Percentiles rank a stretch among this genome's conserved stretches.
phyloP scores from a whole-genome alignment of 177 flowering plant species.

The Vitis hybrid region DNA sequence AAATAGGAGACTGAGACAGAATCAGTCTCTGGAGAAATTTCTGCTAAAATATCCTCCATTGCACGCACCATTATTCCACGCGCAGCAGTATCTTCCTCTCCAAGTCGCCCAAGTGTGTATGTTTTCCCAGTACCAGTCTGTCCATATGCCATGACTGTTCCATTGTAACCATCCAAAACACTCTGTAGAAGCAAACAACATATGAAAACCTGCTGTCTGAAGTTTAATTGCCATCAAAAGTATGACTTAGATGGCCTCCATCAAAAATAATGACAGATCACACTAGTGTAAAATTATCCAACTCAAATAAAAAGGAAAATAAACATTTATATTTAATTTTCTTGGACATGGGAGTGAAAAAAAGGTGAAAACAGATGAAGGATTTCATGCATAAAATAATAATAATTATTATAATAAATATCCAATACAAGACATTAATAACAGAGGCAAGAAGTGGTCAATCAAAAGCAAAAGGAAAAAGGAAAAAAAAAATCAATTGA shows the following conservation, averaged over 20 bases:
- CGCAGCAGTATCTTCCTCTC: constrained; percentile 86
- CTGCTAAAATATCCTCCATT: constrained; percentile 86
- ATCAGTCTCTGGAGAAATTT: constrained; percentile 72
- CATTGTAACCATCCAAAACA: constrained; percentile 34
- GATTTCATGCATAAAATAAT: background rate
- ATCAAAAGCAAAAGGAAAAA: too few species aligned
- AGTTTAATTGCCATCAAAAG: too few species aligned
- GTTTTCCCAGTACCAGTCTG: constrained; percentile 99
- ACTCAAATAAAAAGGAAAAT: too few species aligned
- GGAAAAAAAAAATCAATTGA: too few species aligned
- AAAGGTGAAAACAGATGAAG: background rate
- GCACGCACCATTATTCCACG: constrained; percentile 99
- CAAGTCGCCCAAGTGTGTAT: constrained; percentile 89
- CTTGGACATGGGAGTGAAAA: background rate
- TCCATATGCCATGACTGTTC: constrained; percentile 98
- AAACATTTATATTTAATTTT: too few species aligned
- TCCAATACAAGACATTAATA: too few species aligned
- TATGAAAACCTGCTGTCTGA: too few species aligned
- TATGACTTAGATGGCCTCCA: too few species aligned
- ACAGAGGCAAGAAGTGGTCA: too few species aligned
- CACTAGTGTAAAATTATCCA: too few species aligned
- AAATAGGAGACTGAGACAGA: constrained; percentile 78
- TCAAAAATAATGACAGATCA: too few species aligned
- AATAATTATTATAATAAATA: background rate
- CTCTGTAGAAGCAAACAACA: too few species aligned